Conservation (phyloP, 2,329 filamentous ascomycete genomes). For the Beauveria scarabaeidicola region DNA sequence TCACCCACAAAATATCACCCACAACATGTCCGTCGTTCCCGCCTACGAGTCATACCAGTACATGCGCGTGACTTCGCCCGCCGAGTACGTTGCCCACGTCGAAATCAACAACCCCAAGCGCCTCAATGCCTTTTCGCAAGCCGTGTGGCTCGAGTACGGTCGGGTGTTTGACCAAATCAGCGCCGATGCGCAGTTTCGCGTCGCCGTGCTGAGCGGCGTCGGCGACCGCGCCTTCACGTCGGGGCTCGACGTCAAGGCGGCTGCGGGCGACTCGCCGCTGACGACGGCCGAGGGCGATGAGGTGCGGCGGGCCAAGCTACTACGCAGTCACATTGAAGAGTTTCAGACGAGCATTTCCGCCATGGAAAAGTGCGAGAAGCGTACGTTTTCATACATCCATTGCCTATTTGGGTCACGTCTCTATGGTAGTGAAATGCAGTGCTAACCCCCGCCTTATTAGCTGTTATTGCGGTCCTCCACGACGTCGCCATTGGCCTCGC, state of each 20-base stretch:
- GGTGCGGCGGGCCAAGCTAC: conserved; percentile 51
- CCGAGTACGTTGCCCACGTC: conserved; percentile 73
- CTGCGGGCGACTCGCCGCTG: conserved; percentile 43
- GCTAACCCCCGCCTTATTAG: conserved; percentile 35
- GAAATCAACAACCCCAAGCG: conserved; percentile 84
- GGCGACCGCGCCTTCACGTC: conserved; percentile 79
- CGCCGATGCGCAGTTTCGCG: conserved; percentile 61
- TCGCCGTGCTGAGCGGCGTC: conserved; percentile 69
- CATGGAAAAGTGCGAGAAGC: conserved; percentile 84
- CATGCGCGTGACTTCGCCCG: conserved; percentile 67
- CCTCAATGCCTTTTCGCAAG: conserved; percentile 77
- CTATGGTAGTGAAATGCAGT: neutral
- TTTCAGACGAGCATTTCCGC: conserved; percentile 73
- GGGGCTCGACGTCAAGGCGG: conserved; percentile 74
- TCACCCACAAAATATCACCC: neutral
- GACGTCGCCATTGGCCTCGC: conserved; percentile 70
- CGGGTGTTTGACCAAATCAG: conserved; percentile 65
- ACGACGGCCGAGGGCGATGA: conserved; percentile 38
- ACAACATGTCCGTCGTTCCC: conserved; percentile 7
- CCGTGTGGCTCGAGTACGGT: conserved; percentile 80
- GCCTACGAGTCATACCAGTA: conserved; percentile 44
- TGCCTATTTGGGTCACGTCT: no score
- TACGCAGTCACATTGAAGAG: conserved; percentile 63
- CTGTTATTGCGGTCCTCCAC: conserved; percentile 75
- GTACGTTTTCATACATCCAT: conserved; percentile 32